Evolutionary conservation across 371 early-diverging fungal genomes (phyloP), one percentile per base, ranked within the genome.

Genomic region (Parasitella parasitica): DNA sequence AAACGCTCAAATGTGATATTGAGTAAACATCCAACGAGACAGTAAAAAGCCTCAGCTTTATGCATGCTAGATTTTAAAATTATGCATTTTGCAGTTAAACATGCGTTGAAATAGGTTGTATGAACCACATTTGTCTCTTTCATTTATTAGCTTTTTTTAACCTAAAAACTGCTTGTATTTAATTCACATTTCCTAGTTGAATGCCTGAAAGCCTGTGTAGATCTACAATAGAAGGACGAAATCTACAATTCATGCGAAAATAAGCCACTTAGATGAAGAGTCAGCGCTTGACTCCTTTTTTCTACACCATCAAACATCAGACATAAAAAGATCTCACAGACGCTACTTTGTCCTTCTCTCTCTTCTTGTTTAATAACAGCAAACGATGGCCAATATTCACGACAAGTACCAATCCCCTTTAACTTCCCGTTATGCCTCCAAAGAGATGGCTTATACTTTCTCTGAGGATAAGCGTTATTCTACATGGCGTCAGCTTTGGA

Each of bases 361-460:
- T n/a, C 28, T 49, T 54, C 20, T 39, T 41, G 6, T 34, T 12
- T 20, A 28, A 41, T 13, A n/a, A n/a, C n/a, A n/a, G n/a, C 13
- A 48, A 63, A 30, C n/a, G 16, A 68, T 68, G 69, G 57, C 67
- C 16, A 4, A 30, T 18, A 36, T 64, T 18, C 88, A 93, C 83
- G 80, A 83, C 64, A 87, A 85, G 75, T 98, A 97, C 80, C 88
- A 91, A 69, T 90, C 91, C 51, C 98, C 98, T 36, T 83, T 97
- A 78, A 94, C 96, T 48, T 94, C 96, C 63, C 90, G 98, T 41
- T 98, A 98, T 85, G 97, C 97, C 59, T 95, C 95, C 61, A 88
- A 93, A 72, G 97, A 97, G 80, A 98, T 98, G 97, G 91, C 95
- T 0, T 90, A 89, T 77, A 94, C 93, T 88, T 97, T 97, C 73